Evolutionary conservation across 805 yeast genomes (phyloP).

Genomic region (Zygoascus bituminiphila): DNA sequence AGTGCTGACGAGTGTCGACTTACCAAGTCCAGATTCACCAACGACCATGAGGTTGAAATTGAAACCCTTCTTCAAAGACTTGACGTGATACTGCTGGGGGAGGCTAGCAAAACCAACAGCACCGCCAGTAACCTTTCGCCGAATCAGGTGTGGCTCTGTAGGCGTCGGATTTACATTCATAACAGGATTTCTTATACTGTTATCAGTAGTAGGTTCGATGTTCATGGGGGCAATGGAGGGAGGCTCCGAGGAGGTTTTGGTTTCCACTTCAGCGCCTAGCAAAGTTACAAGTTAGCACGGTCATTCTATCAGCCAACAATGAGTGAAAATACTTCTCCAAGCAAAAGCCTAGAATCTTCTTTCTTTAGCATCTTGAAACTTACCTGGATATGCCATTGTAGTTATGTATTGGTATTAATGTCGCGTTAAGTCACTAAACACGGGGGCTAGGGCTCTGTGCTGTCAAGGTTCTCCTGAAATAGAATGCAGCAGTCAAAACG

Average conservation of each 20-base stretch:
- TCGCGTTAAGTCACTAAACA: no score
- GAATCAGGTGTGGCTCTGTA: slow-evolving; percentile 11
- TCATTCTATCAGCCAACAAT: no score
- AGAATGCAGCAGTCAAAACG: no score
- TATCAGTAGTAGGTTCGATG: slow-evolving; percentile 13
- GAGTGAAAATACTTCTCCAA: no score
- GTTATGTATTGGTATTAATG: no score
- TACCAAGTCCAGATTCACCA: slow-evolving; percentile 81
- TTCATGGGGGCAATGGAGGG: slow-evolving; percentile 14
- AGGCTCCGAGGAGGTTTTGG: slow-evolving; percentile 7
- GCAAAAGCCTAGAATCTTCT: no score
- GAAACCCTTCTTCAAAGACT: slow-evolving; percentile 84
- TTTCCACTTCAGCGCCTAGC: no score
- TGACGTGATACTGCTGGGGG: slow-evolving; percentile 98
- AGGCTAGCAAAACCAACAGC: slow-evolving; percentile 93
- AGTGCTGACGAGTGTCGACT: slow-evolving; percentile 85
- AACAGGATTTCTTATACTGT: slow-evolving; percentile 12
- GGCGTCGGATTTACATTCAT: slow-evolving; percentile 4
- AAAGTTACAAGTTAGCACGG: no score
- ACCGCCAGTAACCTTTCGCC: slow-evolving; percentile 72
- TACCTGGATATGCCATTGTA: no score
- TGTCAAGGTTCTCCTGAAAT: no score
- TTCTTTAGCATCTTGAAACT: no score
- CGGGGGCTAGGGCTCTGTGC: no score
- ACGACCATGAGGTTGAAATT: slow-evolving; percentile 81